Percentiles rank a stretch among this genome's conserved stretches.
phyloP scores from a whole-genome alignment of 257 asterid species.

The Haberlea rhodopensis region DNA sequence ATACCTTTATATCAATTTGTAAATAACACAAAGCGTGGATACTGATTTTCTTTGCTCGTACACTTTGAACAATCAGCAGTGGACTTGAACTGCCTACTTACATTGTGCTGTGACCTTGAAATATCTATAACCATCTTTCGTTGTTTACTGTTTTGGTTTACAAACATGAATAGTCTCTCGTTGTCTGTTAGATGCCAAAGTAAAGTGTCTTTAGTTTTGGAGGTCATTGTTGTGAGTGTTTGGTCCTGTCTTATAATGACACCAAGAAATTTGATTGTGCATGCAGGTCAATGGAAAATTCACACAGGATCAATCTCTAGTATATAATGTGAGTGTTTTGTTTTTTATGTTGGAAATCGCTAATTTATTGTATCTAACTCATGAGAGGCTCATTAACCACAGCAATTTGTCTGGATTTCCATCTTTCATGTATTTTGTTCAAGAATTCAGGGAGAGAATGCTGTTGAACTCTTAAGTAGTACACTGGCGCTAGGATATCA shows the following conservation, averaged over 20 bases:
- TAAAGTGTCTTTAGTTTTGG: constrained; percentile 18
- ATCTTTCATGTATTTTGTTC: constrained; percentile 8
- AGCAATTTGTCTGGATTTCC: background rate
- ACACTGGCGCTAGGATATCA: constrained; percentile 2
- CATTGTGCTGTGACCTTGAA: constrained; percentile 4
- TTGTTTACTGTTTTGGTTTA: constrained; percentile 10
- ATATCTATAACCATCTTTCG: constrained; percentile 1
- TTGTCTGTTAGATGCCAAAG: constrained; percentile 10
- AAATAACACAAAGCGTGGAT: constrained; percentile 9
- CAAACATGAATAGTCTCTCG: constrained; percentile 4
- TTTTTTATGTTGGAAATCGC: background rate
- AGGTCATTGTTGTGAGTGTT: constrained; percentile 20
- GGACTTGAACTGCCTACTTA: background rate
- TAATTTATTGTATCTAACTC: background rate
- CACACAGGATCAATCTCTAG: constrained; percentile 67
- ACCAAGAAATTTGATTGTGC: constrained; percentile 28
- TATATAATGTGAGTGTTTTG: constrained; percentile 67
- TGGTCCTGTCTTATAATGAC: constrained; percentile 13
- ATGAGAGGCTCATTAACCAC: background rate
- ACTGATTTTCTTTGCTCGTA: background rate
- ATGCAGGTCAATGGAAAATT: constrained; percentile 93
- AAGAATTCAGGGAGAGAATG: constrained; percentile 18
- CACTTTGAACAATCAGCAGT: constrained; percentile 4
- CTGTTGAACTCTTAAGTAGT: background rate
- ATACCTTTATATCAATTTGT: constrained; percentile 4